phyloP scores from a whole-genome alignment of 169 alveolate genomes.

The Eimeria acervulina region DNA sequence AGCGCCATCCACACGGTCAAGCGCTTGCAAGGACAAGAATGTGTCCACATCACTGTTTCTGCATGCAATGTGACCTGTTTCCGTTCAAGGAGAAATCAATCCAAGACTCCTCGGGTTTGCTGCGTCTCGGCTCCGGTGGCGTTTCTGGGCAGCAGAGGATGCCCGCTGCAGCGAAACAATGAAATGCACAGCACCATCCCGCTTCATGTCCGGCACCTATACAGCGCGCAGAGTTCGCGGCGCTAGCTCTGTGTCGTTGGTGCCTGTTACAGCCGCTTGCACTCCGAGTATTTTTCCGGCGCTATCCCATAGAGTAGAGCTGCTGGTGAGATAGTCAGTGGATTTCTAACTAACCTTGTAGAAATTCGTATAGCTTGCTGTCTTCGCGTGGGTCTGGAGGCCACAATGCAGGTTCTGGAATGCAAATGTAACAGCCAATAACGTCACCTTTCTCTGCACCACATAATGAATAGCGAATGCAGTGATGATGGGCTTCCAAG shows the following conservation, averaged over 20 bases:
- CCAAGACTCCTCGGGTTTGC: conserved; percentile 86
- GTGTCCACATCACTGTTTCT: not conserved
- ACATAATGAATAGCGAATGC: not conserved
- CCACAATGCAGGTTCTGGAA: conserved; percentile 85
- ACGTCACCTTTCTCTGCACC: conserved; percentile 85
- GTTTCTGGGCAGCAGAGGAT: conserved; percentile 91
- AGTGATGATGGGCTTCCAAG: not conserved
- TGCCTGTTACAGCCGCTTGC: not conserved
- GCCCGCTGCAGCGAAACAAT: conserved; percentile 85
- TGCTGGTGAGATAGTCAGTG: not conserved
- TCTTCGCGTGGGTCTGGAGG: conserved; percentile 91
- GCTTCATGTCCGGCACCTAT: not conserved
- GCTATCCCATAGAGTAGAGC: not conserved
- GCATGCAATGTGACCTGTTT: conserved; percentile 53
- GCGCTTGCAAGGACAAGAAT: not conserved
- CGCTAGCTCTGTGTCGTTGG: not conserved
- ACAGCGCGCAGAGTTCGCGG: not conserved
- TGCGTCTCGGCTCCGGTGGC: conserved; percentile 87
- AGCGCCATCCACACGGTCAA: not conserved
- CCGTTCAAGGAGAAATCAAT: conserved; percentile 92
- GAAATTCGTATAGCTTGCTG: conserved; percentile 89
- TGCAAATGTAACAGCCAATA: conserved; percentile 83
- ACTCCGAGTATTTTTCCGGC: not conserved
- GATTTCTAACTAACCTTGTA: conserved; percentile 85
- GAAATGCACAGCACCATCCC: not conserved